Conservation (phyloP, 2,329 filamentous ascomycete species). For the Verticillium klebahnii region DNA sequence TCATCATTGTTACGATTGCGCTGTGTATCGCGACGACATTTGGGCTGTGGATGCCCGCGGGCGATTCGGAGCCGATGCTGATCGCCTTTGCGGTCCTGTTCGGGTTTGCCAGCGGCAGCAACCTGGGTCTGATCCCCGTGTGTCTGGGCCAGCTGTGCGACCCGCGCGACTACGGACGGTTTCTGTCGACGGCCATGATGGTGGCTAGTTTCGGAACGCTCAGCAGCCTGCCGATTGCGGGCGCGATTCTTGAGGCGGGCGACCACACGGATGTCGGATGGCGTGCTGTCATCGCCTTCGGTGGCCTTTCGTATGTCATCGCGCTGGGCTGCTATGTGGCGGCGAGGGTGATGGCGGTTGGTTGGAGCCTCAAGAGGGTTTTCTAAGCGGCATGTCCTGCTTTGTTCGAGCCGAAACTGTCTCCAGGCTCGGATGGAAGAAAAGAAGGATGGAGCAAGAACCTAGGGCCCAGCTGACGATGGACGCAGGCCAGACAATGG, state of each 20-base stretch:
- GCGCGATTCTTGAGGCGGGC: slow-evolving; percentile 19
- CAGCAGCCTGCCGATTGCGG: slow-evolving; percentile 40
- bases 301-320: slow-evolving; percentile 9
- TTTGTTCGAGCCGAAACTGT: not conserved
- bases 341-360: slow-evolving; percentile 8
- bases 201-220: slow-evolving; percentile 68
- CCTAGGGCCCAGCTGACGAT: not conserved
- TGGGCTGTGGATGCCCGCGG: slow-evolving; percentile 66
- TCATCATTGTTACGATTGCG: slow-evolving; percentile 64
- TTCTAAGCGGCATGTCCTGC: not conserved
- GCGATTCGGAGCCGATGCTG: slow-evolving; percentile 48
- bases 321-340: slow-evolving; percentile 10
- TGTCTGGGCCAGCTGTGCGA: slow-evolving; percentile 78
- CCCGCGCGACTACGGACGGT: slow-evolving; percentile 69
- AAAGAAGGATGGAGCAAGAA: not conserved
- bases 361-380: slow-evolving; percentile 5
- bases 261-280: slow-evolving; percentile 5
- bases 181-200: slow-evolving; percentile 73
- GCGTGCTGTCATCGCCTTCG: slow-evolving; percentile 9
- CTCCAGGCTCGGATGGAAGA: not conserved
- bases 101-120: slow-evolving; percentile 74
- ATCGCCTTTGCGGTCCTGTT: slow-evolving; percentile 68
- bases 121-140: slow-evolving; percentile 73
- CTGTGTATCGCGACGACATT: slow-evolving; percentile 51
- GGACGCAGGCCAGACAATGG: not conserved